Base-by-base conservation (phyloP, 164 flowering plant genomes). In the Magnolia sinica region DNA sequence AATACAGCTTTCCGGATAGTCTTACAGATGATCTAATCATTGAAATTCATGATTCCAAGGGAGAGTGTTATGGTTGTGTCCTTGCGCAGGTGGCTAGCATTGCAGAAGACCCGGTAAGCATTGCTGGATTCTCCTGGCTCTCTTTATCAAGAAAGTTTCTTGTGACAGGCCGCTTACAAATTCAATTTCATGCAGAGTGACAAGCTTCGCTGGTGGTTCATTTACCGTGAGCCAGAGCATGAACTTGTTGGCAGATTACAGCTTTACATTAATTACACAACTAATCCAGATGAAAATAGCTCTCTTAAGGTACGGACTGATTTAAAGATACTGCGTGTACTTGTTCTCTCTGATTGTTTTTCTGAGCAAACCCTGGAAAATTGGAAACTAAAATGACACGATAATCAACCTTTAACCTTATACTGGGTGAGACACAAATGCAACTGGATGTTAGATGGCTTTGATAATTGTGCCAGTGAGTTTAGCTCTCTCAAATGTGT, bases 191-290 rank as follows among this genome's bases (percentile, higher is more conserved):
- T 86, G 84, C 91, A 95, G 98, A 83, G 87, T 75, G 98, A 92
- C 71, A 95, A 95, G 82, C 84, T 90, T 70, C 98, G 97, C 8
- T 95, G 98, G 98, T 95, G 98, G 95, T 87, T 97, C 18, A 85
- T 95, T 52, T 93, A 87, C 84, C 90, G 73, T 73, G 98, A 95
- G 77, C 98, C 97, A 68, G 97, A 90, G 74, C 98, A 95, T 82
- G 94, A 91, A 68, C 88, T 89, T 81, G 94, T 90, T 55, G 98
- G 98, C 16, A 91, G 91, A 85, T 22, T 93, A 45, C 98, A 95
- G 77, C 90, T 95, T 1, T 86, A 85, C 72, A 85, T 95, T 74
- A 86, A 84, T 73, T 95, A 93, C 71, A 87, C 97, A 75, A 91
- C 94, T 49, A 83, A 85, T 83, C 70, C 82, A 7, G 97, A 93